Base-by-base conservation (phyloP, 805 yeast species). In the Zygosaccharomyces lentus region DNA sequence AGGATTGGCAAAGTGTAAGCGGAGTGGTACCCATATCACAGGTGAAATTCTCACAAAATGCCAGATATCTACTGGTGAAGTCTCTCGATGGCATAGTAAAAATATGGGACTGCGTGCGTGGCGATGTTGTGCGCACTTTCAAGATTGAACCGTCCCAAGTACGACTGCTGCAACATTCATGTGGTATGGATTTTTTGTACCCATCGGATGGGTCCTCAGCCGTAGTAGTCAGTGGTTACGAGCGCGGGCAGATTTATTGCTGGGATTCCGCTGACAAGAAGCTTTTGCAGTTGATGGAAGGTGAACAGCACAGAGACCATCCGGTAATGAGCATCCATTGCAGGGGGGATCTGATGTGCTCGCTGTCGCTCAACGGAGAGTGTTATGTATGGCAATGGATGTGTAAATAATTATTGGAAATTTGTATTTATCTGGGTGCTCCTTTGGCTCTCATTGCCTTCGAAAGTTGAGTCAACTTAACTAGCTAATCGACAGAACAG, bases 91-190 rank as follows among this genome's bases (percentile, higher is more conserved):
- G 96, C 2, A 69, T 74, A 3, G 69, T 89, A 3, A 71, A 91
- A 49, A 61, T 90, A 29, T 90, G 96, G 96, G 93, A 88, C 64
- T 88, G 86, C 64, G 79, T 87, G 77, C 75, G 79, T 53, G 87
- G 87, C 57, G 76, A 75, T 52, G 90, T 87, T 19, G 84, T 87
- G 27, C 87, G 88, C 61, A 87, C 96, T 0, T 84, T 74, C 56
- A 47, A 42, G 15, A 43, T 45, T 32, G 55, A 43, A 15, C 46
- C 49, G 13, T 41, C 35, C 29, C 40, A 35, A 37, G 43, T 26
- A 40, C 47, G 37, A 34, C 48, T 37, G 31, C 44, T 55, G 45
- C 50, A 50, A 19, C 56, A 59, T 37, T 56, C 60, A 1, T 61
- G 65, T 47, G 67, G 66, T 2, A 56, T 57, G 54, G 61, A 55